Conservation (phyloP, 2,329 filamentous ascomycete species). For the Chrysosporium keratinophilum region DNA sequence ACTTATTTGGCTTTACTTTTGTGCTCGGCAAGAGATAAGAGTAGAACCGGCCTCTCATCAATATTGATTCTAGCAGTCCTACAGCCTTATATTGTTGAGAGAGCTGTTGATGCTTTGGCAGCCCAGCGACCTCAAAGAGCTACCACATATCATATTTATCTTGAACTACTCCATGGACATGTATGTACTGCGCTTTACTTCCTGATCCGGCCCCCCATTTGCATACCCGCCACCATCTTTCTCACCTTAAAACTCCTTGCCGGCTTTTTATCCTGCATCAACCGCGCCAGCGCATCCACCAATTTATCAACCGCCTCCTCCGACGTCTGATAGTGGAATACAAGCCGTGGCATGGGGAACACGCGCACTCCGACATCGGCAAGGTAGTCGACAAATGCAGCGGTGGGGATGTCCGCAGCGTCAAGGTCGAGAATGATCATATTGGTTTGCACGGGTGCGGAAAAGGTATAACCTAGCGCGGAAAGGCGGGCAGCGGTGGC, state of each 20-base stretch:
- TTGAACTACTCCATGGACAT: no score
- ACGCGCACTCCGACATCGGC: constrained; percentile 18
- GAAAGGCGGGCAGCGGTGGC: constrained; percentile 18
- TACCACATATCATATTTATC: no score
- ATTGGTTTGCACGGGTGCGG: constrained; percentile 23
- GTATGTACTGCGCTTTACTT: no score
- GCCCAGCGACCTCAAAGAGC: no score
- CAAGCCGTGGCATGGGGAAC: constrained; percentile 20
- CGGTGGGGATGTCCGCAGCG: constrained; percentile 17
- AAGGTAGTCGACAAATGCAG: constrained; percentile 19
- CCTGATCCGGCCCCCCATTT: background rate
- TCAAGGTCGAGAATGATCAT: constrained; percentile 23
- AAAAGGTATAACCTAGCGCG: constrained; percentile 19
- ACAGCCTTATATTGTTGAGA: no score
- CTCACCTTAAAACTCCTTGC: constrained; percentile 16
- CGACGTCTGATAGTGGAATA: constrained; percentile 24
- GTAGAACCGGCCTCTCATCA: no score
- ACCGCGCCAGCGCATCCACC: constrained; percentile 17
- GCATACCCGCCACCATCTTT: constrained; percentile 17
- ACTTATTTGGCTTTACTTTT: no score
- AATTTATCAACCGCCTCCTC: constrained; percentile 15
- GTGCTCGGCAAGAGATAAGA: no score
- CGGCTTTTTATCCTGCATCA: constrained; percentile 20
- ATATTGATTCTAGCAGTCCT: no score
- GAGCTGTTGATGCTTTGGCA: no score